These are phyloP conservation scores for Penicillium sp. DNA, from an alignment of 2,329 filamentous ascomycete species.

Conservation along the genomic window DNA sequence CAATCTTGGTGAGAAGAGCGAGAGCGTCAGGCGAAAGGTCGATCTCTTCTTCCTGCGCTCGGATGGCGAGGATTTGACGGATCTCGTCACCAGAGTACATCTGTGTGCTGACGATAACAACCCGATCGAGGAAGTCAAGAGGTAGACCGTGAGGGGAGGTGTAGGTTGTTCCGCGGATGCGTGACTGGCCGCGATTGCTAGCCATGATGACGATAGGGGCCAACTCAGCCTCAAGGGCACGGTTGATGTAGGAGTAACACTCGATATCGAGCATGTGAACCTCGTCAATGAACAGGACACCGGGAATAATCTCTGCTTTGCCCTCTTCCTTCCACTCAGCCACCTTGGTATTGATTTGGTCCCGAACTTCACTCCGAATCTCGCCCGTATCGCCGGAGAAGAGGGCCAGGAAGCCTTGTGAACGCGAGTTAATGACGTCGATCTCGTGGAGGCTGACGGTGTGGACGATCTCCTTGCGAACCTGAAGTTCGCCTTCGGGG, in stretches of 20 bases:
- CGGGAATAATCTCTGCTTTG: constrained; percentile 96
- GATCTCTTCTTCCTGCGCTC: constrained; percentile 93
- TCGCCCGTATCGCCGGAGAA: constrained; percentile 98
- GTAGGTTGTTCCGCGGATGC: constrained; percentile 91
- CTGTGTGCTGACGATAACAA: constrained; percentile 94
- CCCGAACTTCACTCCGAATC: constrained; percentile 92
- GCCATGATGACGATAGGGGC: constrained; percentile 99
- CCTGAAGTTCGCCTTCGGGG: constrained; percentile 94
- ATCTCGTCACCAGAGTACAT: constrained; percentile 81
- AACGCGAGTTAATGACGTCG: constrained; percentile 97
- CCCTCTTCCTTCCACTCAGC: constrained; percentile 99
- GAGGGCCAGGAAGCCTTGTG: constrained; percentile 95
- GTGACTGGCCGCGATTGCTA: constrained; percentile 87
- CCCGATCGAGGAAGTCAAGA: constrained; percentile 90
- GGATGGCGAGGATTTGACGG: constrained; percentile 85
- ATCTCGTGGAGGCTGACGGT: constrained; percentile 98
- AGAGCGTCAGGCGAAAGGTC: constrained; percentile 87
- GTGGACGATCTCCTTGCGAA: constrained; percentile 94
- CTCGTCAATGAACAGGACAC: constrained; percentile 97
- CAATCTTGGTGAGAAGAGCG: constrained; percentile 91
- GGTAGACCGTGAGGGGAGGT: constrained; percentile 89
- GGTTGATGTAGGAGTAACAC: constrained; percentile 98
- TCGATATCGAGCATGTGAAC: constrained; percentile 99
- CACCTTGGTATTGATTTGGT: constrained; percentile 99
- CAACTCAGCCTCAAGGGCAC: constrained; percentile 88